Conservation (phyloP, 2,329 filamentous ascomycete genomes). For the Capronia americana region DNA sequence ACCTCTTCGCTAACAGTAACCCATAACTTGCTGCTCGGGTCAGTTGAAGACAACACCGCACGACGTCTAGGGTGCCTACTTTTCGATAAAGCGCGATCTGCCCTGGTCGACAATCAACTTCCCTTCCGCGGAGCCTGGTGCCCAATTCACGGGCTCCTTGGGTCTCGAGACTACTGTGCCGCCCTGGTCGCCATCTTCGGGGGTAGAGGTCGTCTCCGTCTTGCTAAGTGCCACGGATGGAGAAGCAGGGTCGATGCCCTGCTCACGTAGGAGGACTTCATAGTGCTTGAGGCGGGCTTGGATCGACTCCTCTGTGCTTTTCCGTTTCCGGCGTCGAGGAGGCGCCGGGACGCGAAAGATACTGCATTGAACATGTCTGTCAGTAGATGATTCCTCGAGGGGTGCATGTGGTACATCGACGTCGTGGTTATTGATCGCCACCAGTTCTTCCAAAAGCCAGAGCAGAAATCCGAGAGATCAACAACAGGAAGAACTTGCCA, state of each 20-base stretch:
- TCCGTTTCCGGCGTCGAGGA: conserved; percentile 62
- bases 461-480: not conserved
- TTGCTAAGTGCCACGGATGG: conserved; percentile 63
- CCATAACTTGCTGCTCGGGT: conserved; percentile 24
- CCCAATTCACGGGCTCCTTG: conserved; percentile 4
- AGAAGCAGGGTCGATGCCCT: conserved; percentile 65
- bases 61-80: conserved; percentile 16
- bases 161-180: not conserved
- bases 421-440: not conserved
- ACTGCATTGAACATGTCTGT: not conserved
- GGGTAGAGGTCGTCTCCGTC: conserved; percentile 8
- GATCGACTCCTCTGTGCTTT: conserved; percentile 72
- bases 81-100: conserved; percentile 38
- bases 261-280: conserved; percentile 68
- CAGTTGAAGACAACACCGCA: conserved; percentile 7
- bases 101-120: conserved; percentile 17
- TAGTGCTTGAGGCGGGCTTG: conserved; percentile 72
- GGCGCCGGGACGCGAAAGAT: conserved; percentile 48
- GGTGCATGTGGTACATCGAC: conserved; percentile 10
- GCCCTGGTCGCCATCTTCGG: conserved; percentile 9
- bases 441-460: not conserved
- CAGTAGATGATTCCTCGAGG: conserved; percentile 33
- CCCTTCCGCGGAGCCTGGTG: conserved; percentile 5
- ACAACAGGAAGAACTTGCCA: conserved; percentile 44
- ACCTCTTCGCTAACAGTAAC: conserved; percentile 23